Percentiles rank a stretch among this genome's conserved stretches.
Conservation (phyloP, 306 rosid genomes). For the Fagus sylvatica region DNA sequence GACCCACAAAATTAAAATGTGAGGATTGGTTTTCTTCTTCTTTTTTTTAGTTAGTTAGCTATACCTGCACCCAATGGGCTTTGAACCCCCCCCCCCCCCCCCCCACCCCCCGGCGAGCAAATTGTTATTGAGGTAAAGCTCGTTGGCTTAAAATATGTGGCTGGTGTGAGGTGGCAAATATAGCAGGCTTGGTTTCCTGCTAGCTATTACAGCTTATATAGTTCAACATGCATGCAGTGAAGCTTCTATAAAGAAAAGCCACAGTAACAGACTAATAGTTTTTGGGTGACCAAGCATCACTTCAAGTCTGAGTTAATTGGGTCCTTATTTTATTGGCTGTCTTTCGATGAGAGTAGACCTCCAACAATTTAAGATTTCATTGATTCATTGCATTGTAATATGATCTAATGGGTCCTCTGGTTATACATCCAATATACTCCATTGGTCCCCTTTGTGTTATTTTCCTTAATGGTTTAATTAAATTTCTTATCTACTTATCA, state of each 20-base stretch:
- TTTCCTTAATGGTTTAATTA: too few species aligned
- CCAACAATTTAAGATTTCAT: too few species aligned
- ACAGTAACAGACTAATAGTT: not conserved
- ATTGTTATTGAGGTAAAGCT: not conserved
- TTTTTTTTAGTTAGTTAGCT: not conserved
- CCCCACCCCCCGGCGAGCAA: not conserved
- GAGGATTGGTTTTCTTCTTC: not conserved
- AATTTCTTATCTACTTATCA: not conserved
- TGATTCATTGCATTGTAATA: too few species aligned
- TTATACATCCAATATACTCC: too few species aligned
- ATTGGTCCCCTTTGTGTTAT: too few species aligned
- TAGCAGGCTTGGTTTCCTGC: not conserved
- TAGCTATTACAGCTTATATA: not conserved
- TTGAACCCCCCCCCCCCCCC: not conserved
- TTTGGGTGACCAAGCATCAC: not conserved
- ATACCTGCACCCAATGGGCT: not conserved
- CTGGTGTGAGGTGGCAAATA: not conserved
- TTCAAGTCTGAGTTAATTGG: too few species aligned
- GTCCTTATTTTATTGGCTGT: too few species aligned
- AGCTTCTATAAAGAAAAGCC: not conserved
- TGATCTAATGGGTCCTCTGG: too few species aligned
- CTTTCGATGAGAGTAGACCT: too few species aligned
- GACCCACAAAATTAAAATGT: not conserved
- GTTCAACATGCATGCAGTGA: not conserved
- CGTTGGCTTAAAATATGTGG: not conserved